phyloP scores from a whole-genome alignment of 176 grass and related monocot genomes.

The Eremochloa ophiuroides region DNA sequence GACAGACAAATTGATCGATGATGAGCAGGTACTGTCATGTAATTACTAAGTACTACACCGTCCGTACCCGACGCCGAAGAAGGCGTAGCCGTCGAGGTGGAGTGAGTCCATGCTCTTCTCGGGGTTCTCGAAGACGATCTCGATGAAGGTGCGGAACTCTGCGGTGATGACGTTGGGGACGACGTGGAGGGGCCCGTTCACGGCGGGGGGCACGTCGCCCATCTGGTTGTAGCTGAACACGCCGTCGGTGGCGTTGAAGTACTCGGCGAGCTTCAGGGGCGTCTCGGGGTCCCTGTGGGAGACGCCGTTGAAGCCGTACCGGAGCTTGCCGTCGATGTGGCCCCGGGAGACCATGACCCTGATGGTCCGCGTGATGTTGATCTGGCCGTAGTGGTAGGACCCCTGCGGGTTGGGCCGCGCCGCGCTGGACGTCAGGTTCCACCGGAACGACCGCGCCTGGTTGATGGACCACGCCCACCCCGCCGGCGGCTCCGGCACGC shows the following conservation, averaged over 20 bases:
- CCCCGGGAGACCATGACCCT: constrained; percentile 44
- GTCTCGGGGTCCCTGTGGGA: constrained; percentile 59
- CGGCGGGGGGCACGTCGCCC: constrained; percentile 36
- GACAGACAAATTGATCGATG: too few species aligned
- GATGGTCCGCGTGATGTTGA: constrained; percentile 94
- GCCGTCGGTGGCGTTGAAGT: constrained; percentile 53
- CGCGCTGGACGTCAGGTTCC: constrained; percentile 94
- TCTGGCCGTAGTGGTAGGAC: constrained; percentile 93
- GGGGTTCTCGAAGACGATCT: constrained; percentile 69
- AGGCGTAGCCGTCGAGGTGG: constrained; percentile 66
- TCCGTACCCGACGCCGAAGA: constrained; percentile 50
- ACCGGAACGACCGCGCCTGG: constrained; percentile 85
- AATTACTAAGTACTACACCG: too few species aligned
- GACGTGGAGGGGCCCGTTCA: constrained; percentile 1
- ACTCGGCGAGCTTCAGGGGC: constrained; percentile 75
- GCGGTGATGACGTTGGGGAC: constrained; percentile 41
- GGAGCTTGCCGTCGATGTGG: constrained; percentile 47
- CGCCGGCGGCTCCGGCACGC: constrained; percentile 33
- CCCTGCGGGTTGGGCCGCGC: constrained; percentile 96
- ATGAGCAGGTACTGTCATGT: too few species aligned
- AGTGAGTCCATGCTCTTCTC: constrained; percentile 59
- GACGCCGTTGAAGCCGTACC: constrained; percentile 58
- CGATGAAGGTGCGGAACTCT: constrained; percentile 63
- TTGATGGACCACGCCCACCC: constrained; percentile 90
- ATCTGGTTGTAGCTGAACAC: constrained; percentile 71